Evolutionary conservation across 2,329 filamentous ascomycete genomes (phyloP).

Genomic region (Fusarium sp.): DNA sequence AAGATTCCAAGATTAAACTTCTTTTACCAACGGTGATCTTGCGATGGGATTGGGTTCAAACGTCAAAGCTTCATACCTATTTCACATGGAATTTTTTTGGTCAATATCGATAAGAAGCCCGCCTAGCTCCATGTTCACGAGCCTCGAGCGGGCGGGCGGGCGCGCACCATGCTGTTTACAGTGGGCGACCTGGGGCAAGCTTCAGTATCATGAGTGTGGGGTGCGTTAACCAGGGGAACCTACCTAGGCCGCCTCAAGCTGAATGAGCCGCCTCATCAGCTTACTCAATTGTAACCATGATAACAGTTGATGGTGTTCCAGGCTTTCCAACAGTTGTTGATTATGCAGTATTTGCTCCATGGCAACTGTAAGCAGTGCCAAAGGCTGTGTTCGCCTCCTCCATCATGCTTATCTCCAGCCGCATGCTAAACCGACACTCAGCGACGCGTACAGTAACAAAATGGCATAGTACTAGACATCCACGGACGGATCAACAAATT

Average conservation of each 20-base stretch:
- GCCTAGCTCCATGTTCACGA: conserved; percentile 30
- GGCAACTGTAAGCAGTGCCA: neutral
- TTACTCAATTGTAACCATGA: neutral
- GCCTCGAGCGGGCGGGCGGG: conserved; percentile 10
- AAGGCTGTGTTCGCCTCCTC: neutral
- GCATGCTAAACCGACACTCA: neutral
- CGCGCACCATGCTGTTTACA: conserved; percentile 21
- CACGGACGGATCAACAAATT: neutral
- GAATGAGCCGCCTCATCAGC: neutral
- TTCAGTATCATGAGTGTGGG: conserved; percentile 36
- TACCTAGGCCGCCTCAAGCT: neutral
- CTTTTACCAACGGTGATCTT: conserved; percentile 1
- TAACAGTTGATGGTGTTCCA: neutral
- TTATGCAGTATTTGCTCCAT: neutral
- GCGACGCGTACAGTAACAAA: neutral
- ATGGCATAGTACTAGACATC: neutral
- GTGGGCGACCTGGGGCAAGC: conserved; percentile 28
- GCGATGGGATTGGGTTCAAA: neutral
- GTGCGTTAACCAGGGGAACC: conserved; percentile 8
- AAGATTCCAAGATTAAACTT: conserved; percentile 11
- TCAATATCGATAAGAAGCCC: conserved; percentile 25
- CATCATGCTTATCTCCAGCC: neutral
- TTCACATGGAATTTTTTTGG: conserved; percentile 8
- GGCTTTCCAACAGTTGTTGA: neutral
- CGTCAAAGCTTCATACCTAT: neutral